phyloP scores from a whole-genome alignment of 768 basidiomycete species.

The Dioszegia hungarica region DNA sequence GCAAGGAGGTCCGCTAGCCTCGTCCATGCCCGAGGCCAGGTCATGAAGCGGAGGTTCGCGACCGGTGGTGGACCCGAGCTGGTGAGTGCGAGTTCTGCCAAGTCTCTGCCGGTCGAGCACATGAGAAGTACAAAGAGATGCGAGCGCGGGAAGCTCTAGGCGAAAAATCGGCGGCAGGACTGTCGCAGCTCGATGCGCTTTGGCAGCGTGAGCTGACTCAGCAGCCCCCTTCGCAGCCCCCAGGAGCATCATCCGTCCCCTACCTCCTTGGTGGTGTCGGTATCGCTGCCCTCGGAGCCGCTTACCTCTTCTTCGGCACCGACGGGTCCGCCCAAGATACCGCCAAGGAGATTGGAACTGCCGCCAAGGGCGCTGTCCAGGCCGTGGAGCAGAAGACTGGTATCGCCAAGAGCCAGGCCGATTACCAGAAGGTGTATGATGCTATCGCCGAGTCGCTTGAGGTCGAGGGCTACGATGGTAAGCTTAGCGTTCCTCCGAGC shows the following conservation, averaged over 20 bases:
- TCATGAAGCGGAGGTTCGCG: slow-evolving; percentile 28
- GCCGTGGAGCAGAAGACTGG: slow-evolving; percentile 55
- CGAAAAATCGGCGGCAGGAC: too few species aligned
- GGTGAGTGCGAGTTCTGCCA: slow-evolving; percentile 18
- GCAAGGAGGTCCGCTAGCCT: neutral
- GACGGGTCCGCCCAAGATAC: slow-evolving; percentile 56
- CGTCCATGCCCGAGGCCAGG: slow-evolving; percentile 13
- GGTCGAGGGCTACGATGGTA: slow-evolving; percentile 76
- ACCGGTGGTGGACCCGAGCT: slow-evolving; percentile 22
- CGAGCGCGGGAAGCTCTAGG: too few species aligned
- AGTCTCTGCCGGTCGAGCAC: too few species aligned
- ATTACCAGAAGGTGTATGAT: slow-evolving; percentile 97
- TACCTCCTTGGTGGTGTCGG: slow-evolving; percentile 62
- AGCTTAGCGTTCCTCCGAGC: slow-evolving; percentile 21
- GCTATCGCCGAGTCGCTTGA: slow-evolving; percentile 72
- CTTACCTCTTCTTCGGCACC: slow-evolving; percentile 59
- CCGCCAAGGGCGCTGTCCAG: slow-evolving; percentile 60
- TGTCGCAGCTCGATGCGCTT: neutral
- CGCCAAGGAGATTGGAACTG: slow-evolving; percentile 59
- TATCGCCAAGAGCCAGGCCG: slow-evolving; percentile 70
- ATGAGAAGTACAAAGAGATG: too few species aligned
- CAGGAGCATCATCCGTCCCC: slow-evolving; percentile 33
- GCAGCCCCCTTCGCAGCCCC: slow-evolving; percentile 38
- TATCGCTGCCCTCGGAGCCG: slow-evolving; percentile 59
- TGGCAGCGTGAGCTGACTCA: neutral